phyloP scores from a whole-genome alignment of 176 grass and related monocot genomes.

The Triticum urartu region DNA sequence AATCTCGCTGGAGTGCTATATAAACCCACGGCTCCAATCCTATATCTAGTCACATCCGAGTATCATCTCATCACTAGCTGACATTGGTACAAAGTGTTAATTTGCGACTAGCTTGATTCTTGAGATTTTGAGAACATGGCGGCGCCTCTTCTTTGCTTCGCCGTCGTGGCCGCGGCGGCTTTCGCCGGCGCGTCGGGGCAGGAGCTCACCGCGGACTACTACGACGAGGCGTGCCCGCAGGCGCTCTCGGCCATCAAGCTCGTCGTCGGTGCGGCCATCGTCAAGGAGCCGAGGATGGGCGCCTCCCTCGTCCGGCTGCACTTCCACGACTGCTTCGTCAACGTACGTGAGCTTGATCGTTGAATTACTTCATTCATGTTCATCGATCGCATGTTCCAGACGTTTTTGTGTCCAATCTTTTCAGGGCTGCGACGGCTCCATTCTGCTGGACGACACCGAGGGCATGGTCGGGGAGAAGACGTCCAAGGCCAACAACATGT shows the following conservation, averaged over 20 bases:
- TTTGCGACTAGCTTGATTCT: background rate
- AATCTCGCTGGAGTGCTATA: background rate
- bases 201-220: slow-evolving; percentile 56
- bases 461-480: slow-evolving; percentile 69
- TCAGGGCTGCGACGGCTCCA: slow-evolving; percentile 77
- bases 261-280: slow-evolving; percentile 50
- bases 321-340: slow-evolving; percentile 89
- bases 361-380: background rate
- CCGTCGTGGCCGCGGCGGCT: background rate
- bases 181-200: background rate
- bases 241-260: slow-evolving; percentile 61
- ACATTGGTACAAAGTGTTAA: background rate
- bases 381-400: background rate
- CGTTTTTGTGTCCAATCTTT: background rate
- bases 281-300: slow-evolving; percentile 65
- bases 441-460: slow-evolving; percentile 68
- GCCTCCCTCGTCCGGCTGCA: slow-evolving; percentile 68
- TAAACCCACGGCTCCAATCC: slow-evolving; percentile 5
- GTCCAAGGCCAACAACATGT: slow-evolving; percentile 68
- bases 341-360: slow-evolving; percentile 48
- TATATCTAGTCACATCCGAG: background rate
- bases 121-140: background rate
- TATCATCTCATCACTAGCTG: background rate
- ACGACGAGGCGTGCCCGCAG: slow-evolving; percentile 58
- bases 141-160: background rate